These are phyloP conservation scores for Apophysomyces trapeziformis DNA, from an alignment of 371 early-diverging fungal genomes.

Conservation along the genomic window DNA sequence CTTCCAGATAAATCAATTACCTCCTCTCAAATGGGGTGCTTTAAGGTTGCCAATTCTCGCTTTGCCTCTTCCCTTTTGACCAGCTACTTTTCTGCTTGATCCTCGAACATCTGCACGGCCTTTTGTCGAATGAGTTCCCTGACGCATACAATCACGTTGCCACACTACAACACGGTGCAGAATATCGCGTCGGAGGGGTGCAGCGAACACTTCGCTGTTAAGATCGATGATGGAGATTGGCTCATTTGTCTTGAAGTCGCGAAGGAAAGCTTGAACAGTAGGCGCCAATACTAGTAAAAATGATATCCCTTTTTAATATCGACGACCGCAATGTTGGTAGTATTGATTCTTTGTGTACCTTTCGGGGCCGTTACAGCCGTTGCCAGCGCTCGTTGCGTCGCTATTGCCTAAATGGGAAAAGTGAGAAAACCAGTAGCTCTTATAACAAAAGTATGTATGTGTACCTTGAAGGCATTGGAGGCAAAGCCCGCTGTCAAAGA, in stretches of 20 bases:
- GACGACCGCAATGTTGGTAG: neutral
- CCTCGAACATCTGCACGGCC: conserved; percentile 86
- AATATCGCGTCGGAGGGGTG: conserved; percentile 84
- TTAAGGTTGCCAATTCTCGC: conserved; percentile 88
- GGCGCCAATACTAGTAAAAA: neutral
- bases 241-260: conserved; percentile 76
- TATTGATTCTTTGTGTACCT: neutral
- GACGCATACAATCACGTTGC: conserved; percentile 81
- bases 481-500: neutral
- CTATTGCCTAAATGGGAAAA: neutral
- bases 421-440: no score
- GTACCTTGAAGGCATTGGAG: neutral
- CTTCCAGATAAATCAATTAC: conserved; percentile 40
- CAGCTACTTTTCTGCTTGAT: conserved; percentile 74
- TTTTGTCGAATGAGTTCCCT: conserved; percentile 87
- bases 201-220: conserved; percentile 77
- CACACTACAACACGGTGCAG: conserved; percentile 87
- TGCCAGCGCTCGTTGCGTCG: neutral
- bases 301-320: conserved; percentile 4
- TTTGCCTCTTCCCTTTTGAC: conserved; percentile 94
- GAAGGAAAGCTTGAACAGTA: conserved; percentile 79
- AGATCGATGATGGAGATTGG: conserved; percentile 80
- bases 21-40: conserved; percentile 91
- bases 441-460: neutral
- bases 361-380: neutral